Evolutionary conservation across 2,329 filamentous ascomycete genomes (phyloP), one percentile per base, ranked within the genome.

Genomic region (Colletotrichum lupini): DNA sequence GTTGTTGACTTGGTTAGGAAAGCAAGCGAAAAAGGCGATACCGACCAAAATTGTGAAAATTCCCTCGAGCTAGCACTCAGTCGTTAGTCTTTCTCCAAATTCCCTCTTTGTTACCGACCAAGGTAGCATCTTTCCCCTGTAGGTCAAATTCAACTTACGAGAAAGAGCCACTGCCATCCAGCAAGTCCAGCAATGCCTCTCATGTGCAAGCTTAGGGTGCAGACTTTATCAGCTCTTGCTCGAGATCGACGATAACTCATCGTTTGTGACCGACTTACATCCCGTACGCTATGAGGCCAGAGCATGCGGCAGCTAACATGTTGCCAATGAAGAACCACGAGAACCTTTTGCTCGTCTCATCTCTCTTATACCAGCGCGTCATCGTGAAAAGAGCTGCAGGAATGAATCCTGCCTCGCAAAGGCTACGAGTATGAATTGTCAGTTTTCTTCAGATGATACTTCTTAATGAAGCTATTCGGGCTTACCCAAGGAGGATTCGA

Each of bases 361-460:
- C 79, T 4, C 81, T 81, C 32, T 85, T 87, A 69, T 87, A 87
- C 85, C 85, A 87, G 2, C 82, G 80, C 0, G 85, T 86, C 1
- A 87, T 82, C 0, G 86, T 87, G 77, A 83, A 87, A 2, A 87
- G 78, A 7, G 84, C 84, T 1, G 84, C 86, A 3, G 85, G 85
- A 58, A 86, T 87, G 71, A 86, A 85, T 2, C 84, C 85, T 1
- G 83, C 82, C 68, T 86, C 85, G 16, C 64, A 74, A 5, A 71
- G 62, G 26, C 70, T 72, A 30, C 11, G 55, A 6, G 4, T 5
- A 7, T 26, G n/a, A 22, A 3, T n/a, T 19, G n/a, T 24, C 16
- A 9, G 9, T 22, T 7, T 7, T 30, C 8, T 30, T 49, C 8
- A 64, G 53, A 22, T 19, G 4, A 12, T 9, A 4, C 22, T 57